Base-by-base conservation (phyloP, 2,329 filamentous ascomycete genomes). In the Neonectria ditissima region DNA sequence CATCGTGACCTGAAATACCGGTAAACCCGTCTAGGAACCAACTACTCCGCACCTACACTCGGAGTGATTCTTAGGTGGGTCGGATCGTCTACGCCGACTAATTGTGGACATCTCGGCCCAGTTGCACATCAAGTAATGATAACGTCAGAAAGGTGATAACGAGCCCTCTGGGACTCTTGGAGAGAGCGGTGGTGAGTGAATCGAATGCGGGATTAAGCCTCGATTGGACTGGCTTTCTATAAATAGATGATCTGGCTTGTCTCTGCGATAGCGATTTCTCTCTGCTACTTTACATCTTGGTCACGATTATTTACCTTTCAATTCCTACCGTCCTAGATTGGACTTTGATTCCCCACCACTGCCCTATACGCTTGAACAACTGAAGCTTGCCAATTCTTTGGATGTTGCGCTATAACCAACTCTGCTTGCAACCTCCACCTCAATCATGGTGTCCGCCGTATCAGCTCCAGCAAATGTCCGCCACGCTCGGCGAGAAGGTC, bases 401-500 rank as follows among this genome's bases (percentile, higher is more conserved):
- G 14, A 16, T 37, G 14, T 6, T 37, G 34, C 34, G 3, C 34
- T 37, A 2, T 37, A 41, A 41, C 3, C n/a, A 20, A 20, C n/a
- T 11, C n/a, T 20, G 20, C 16, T 41, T 10, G 5, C 37, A 41
- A 20, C 8, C 3, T 5, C n/a, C 4, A 41, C n/a, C 37, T 41
- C 37, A 41, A 41, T 20, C 37, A 41, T 41, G 37, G 37, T 41
- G 37, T 41, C 37, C 4, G 37, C 37, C 9, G 8, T 41, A 11
- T 41, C 37, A 18, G 37, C n/a, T 20, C 37, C 37, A 18, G n/a
- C 16, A 4, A 41, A 41, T 9, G 14, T 26, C 22, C 44, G 22
- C 44, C 44, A 26, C 10, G 14, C 44, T 28, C 43, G 43, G 13
- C 43, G 43, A 45, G 43, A 45, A 45, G 43, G 43, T 45, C n/a